Base-by-base conservation (phyloP, 139 green algal genomes). In the Chlorella sp. region DNA sequence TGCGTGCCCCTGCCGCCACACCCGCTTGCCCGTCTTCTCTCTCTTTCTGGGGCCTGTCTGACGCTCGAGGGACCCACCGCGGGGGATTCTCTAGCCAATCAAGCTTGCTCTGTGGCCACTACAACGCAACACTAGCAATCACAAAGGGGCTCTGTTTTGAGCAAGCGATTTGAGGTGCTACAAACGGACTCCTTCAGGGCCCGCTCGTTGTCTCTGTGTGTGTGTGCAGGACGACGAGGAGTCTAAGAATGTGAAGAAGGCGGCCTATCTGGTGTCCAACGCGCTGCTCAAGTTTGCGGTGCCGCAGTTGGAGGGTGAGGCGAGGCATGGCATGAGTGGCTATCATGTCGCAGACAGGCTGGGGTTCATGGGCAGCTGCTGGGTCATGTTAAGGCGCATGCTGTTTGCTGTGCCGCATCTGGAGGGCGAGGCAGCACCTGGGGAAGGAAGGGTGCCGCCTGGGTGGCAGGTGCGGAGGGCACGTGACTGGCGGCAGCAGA, bases 201-300 rank as follows among this genome's bases (percentile, higher is more conserved):
- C 48, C 48, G n/a, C n/a, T n/a, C n/a, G n/a, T n/a, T n/a, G n/a
- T n/a, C n/a, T n/a, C n/a, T n/a, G n/a, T n/a, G 7, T 57, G 48
- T 57, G 48, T 57, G 48, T 14, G 22, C 64, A 71, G 64, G 97
- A 99, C 83, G 88, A 94, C 0, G 91, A 90, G 0, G 97, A 99
- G 93, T 84, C 97, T 21, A 91, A 94, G 12, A 97, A 97, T 48
- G 89, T 97, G 12, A 98, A 97, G 90, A 99, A 99, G 89, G 97
- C 97, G 2, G 96, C 96, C 4, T 96, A 96, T 77, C 94, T 99
- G 77, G 94, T 92, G 1, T 94, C 89, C 71, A 93, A 93, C 42
- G 93, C 92, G 26, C 94, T 98, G 91, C 93, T 97, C 85, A 92
- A 95, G 73, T 97, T 94, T 82, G 93, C 97, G 30, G 95, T 99